Percentiles rank a stretch among this genome's conserved stretches.
These are phyloP conservation scores for Phytophthora sansomeana DNA, from an alignment of 352 stramenopile genomes.

Conservation along the genomic window DNA sequence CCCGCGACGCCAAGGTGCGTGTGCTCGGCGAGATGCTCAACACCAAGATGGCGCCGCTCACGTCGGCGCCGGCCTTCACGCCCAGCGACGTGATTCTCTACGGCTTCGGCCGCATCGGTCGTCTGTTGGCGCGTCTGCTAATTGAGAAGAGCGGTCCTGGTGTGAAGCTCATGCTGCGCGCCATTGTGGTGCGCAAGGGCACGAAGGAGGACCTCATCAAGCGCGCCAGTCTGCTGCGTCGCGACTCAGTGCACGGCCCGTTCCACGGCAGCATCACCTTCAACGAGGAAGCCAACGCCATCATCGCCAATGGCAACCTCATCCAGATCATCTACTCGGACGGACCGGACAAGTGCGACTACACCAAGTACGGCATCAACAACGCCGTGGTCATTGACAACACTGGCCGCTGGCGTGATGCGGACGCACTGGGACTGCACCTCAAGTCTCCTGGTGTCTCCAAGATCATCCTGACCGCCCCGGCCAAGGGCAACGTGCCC, in stretches of 20 bases:
- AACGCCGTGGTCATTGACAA: slow-evolving; percentile 92
- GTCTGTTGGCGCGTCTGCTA: slow-evolving; percentile 75
- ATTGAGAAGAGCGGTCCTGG: slow-evolving; percentile 89
- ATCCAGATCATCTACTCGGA: slow-evolving; percentile 91
- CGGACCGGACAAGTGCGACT: slow-evolving; percentile 87
- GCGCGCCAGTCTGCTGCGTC: slow-evolving; percentile 82
- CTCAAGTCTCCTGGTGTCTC: slow-evolving; percentile 78
- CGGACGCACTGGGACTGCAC: slow-evolving; percentile 69
- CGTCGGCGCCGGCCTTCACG: slow-evolving; percentile 45
- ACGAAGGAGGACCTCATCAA: slow-evolving; percentile 87
- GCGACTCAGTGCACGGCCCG: slow-evolving; percentile 88
- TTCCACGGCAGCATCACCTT: slow-evolving; percentile 88
- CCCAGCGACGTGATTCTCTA: slow-evolving; percentile 88
- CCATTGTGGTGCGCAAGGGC: slow-evolving; percentile 89
- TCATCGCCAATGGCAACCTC: slow-evolving; percentile 89
- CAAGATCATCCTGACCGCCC: slow-evolving; percentile 85
- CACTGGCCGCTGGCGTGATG: slow-evolving; percentile 85
- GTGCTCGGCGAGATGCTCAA: slow-evolving; percentile 65
- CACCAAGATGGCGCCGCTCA: slow-evolving; percentile 62
- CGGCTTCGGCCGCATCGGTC: slow-evolving; percentile 90
- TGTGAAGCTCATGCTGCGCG: slow-evolving; percentile 89
- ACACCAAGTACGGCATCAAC: slow-evolving; percentile 88
- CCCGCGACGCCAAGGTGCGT: slow-evolving; percentile 53
- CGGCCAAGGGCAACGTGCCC: slow-evolving; percentile 74
- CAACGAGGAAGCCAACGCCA: slow-evolving; percentile 86